Percentiles rank a stretch among this genome's conserved stretches.
Conservation (phyloP, 2,329 filamentous ascomycete species). For the Curvularia eragrostidis region DNA sequence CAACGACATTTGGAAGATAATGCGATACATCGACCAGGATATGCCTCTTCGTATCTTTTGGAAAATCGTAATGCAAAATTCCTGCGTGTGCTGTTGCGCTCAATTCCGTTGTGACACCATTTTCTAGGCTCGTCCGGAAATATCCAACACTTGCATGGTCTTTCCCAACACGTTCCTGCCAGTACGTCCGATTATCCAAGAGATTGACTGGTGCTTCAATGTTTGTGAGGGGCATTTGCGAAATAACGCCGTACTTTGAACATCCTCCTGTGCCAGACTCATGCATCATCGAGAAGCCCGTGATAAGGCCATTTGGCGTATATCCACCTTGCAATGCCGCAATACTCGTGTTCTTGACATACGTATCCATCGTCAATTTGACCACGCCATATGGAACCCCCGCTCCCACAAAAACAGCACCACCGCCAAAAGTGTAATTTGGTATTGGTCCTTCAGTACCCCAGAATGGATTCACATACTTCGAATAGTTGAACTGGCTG, state of each 20-base stretch:
- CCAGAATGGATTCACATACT: conserved; percentile 60
- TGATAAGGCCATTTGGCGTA: conserved; percentile 47
- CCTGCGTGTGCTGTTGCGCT: conserved; percentile 64
- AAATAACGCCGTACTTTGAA: conserved; percentile 72
- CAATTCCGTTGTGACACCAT: conserved; percentile 65
- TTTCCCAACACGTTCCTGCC: conserved; percentile 44
- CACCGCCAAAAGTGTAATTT: conserved; percentile 53
- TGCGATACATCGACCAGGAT: conserved; percentile 57
- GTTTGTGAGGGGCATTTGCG: conserved; percentile 56
- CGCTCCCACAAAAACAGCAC: conserved; percentile 45
- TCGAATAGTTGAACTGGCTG: conserved; percentile 42
- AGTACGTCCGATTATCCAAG: conserved; percentile 51
- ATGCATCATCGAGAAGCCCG: conserved; percentile 47
- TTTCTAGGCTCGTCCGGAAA: conserved; percentile 64
- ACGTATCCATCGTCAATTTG: conserved; percentile 47
- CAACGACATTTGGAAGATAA: conserved; percentile 31
- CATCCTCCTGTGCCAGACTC: conserved; percentile 65
- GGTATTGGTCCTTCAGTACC: conserved; percentile 57
- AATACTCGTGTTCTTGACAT: conserved; percentile 30
- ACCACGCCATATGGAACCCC: conserved; percentile 45
- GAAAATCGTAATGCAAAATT: conserved; percentile 68
- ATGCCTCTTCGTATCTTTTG: conserved; percentile 49
- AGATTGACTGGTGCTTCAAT: conserved; percentile 51
- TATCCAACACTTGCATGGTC: conserved; percentile 64
- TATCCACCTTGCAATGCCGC: conserved; percentile 46